Evolutionary conservation across 2,329 filamentous ascomycete genomes (phyloP), one percentile per base, ranked within the genome.

Genomic region (Dactylellina drechsleri): DNA sequence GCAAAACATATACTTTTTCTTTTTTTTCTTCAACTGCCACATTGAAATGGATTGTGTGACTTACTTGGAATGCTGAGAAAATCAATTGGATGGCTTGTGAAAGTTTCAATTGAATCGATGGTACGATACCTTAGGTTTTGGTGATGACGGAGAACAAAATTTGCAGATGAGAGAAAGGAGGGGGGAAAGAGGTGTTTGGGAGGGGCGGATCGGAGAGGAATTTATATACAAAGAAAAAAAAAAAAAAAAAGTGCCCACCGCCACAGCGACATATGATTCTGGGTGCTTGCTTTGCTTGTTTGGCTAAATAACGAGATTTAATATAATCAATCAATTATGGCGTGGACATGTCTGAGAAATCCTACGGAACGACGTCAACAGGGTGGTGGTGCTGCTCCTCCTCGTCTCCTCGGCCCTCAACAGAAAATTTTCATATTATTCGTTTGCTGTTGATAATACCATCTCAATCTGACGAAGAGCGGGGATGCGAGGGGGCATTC

Each of bases 181-280:
- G 6, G 53, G 40, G 53, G 23, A 23, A 54, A 40, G 52, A 45
- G 43, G 47, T 28, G 56, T 49, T 16, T 23, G 57, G 49, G 70
- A 74, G 70, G 68, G 70, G 70, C 62, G 70, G 70, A 62, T 61
- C 54, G 54, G 61, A 61, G 23, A 73, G 68, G 61, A 59, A 50
- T 74, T 74, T 74, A 74, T 74, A 74, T 56, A 36, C 31, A 10
- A 36, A 10, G 6, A 36, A 36, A 36, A 36, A 36, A 36, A 36
- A 36, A 36, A 43, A 58, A 43, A 13, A 43, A 57, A 43, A 57
- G 41, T n/a, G n/a, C 23, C 23, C 28, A 54, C 18, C 47, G 47
- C 47, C 47, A 52, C 47, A 5, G 31, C 31, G 10, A 36, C 31
- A 36, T 2, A 36, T 36, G 31, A 23, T 23, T 23, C 23, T 23